Percentiles rank a stretch among this genome's conserved stretches.
Evolutionary conservation across 257 asterid species (phyloP).

Genomic region (Salvia rosmarinus): DNA sequence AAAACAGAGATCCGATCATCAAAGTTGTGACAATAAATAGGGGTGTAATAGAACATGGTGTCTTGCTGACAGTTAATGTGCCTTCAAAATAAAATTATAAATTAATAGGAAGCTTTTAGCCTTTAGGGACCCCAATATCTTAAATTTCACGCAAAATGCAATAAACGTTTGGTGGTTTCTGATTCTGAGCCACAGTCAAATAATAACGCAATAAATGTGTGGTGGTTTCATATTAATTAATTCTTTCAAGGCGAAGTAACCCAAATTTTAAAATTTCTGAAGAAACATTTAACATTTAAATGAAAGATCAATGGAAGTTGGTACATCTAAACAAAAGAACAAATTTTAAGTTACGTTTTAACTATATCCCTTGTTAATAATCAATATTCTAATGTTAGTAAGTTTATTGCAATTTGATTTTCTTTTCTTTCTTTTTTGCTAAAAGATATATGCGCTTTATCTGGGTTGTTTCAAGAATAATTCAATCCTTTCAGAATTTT

Average conservation of each 20-base stretch:
- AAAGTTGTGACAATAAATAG: not conserved
- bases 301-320: too few relatives aligned
- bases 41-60: slow-evolving; percentile 13
- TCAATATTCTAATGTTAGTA: too few relatives aligned
- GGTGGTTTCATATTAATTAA: not conserved
- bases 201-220: slow-evolving; percentile 12
- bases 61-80: slow-evolving; percentile 10
- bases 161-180: slow-evolving; percentile 25
- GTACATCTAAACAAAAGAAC: too few relatives aligned
- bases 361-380: too few relatives aligned
- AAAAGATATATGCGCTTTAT: not conserved
- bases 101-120: not conserved
- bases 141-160: slow-evolving; percentile 12
- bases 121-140: slow-evolving; percentile 3
- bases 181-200: slow-evolving; percentile 4
- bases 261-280: not conserved
- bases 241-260: not conserved
- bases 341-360: too few relatives aligned
- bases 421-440: too few relatives aligned
- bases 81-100: not conserved
- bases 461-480: not conserved
- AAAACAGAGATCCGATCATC: too few relatives aligned
- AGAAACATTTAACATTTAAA: not conserved
- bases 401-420: not conserved
- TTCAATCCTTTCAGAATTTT: not conserved